Base-by-base conservation (phyloP, 306 rosid genomes). In the Adenanthera pavonina region DNA sequence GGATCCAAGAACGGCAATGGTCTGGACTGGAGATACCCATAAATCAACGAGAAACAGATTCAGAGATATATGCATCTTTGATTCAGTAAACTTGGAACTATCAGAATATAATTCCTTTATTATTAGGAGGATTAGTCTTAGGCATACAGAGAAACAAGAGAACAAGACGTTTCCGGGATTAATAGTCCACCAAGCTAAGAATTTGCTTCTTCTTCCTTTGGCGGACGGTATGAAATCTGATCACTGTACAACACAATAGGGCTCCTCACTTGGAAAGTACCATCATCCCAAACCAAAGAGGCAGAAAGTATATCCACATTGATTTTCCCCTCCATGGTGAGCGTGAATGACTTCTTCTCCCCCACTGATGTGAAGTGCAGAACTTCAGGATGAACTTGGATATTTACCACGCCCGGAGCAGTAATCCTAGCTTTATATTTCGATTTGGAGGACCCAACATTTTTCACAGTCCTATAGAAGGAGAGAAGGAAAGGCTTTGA, bases 261-360 rank as follows among this genome's bases (percentile, higher is more conserved):
- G 44, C 74, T 87, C 75, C 89, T 43, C 8, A 43, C 47, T 51
- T 80, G 81, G 56, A 59, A 53, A 2, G 30, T 77, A 0, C 83
- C 82, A 69, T 87, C 87, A 81, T 78, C 74, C 87, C 87, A 86
- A 8, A 77, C 53, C 75, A 86, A 62, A 68, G 82, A 78, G 48
- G 87, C 85, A n/a, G 85, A 80, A 0, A 71, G n/a, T 15, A 81
- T 3, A 0, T 3, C 6, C 6, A n/a, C 67, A 11, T 62, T 44
- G 3, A 78, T 1, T 0, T 1, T 8, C 4, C 89, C 89, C 69
- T 84, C 85, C 14, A 87, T 57, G 0, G 36, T 33, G 53, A 87
- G 35, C 0, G 36, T 25, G 53, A 84, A 90, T 0, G 86, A 61
- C 25, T 72, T 73, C 33, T 73, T 73, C n/a, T 85, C 76, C 2